Evolutionary conservation across 73 alveolate species (phyloP), one percentile per base, ranked within the genome.

Genomic region (Durusdinium trenchii): DNA sequence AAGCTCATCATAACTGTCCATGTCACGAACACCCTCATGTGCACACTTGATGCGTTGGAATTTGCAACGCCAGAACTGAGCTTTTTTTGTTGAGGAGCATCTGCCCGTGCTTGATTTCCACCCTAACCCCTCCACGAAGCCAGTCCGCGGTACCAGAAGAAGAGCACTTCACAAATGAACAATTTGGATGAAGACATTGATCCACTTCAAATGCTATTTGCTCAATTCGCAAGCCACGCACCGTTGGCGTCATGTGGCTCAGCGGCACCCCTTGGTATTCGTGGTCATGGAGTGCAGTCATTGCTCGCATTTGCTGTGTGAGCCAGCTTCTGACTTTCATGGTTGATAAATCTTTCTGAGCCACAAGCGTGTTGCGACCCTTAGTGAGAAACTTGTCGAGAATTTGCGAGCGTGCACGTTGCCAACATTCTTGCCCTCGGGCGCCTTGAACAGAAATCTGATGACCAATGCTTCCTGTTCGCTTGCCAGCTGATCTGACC

Each of bases 101-200:
- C 51, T 64, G 48, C 52, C 35, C 54, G 35, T 64, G 84, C 69
- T 89, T 89, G 43, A 89, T 51, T 69, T 89, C 86, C 18, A 89
- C 86, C 9, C 96, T 10, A 40, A 45, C 1, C 0, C 71, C 48
- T 54, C 36, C 86, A 50, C 96, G 48, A 3, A 62, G 12, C 96
- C 96, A 89, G 86, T 89, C 96, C 20, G 9, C 45, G 9, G 45
- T 16, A n/a, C n/a, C n/a, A n/a, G n/a, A n/a, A 5, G 40, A 86
- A n/a, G 43, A 5, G 1, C 6, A 32, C 28, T 32, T 16, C 28
- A 36, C 10, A 52, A 76, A 76, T 18, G 28, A 32, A 36, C 57
- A 7, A n/a, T 4, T 12, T 0, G 89, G 64, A 20, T 78, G 30
- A 20, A 87, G 83, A 35, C 6, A 45, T 38, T 36, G 45, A 43